Conservation (phyloP, 345 rosid genomes). For the Salix caprea region DNA sequence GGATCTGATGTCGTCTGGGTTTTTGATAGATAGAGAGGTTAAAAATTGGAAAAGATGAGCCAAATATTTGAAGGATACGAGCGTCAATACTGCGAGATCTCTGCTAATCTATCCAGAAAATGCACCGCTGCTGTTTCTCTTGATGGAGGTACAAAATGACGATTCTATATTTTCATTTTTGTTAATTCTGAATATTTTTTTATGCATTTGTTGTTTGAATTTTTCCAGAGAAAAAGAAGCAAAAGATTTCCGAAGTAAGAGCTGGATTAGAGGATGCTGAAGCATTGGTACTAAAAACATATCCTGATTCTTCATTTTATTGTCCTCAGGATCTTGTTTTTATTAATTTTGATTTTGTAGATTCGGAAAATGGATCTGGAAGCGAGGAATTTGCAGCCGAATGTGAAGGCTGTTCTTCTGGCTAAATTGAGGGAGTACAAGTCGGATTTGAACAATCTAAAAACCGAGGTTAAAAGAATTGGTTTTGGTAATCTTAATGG, state of each 20-base stretch:
- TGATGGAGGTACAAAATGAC: conserved; percentile 17
- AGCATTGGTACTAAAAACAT: conserved; percentile 14
- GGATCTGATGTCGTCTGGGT: background rate
- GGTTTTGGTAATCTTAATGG: conserved; percentile 19
- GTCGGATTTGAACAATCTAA: conserved; percentile 33
- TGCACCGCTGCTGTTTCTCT: conserved; percentile 22
- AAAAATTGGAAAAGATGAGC: conserved; percentile 15
- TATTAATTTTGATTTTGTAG: conserved; percentile 3
- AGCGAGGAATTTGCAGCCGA: conserved; percentile 33
- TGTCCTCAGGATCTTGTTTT: background rate
- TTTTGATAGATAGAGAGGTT: background rate
- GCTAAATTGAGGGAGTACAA: conserved; percentile 34
- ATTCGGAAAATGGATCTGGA: conserved; percentile 34
- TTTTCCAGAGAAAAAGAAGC: conserved; percentile 31
- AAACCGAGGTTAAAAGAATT: conserved; percentile 24
- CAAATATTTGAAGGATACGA: conserved; percentile 29
- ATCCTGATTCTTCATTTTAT: background rate
- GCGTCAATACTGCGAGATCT: conserved; percentile 32
- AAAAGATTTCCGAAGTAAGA: conserved; percentile 23
- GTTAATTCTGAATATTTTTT: background rate
- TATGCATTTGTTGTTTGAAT: background rate
- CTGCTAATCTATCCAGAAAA: conserved; percentile 24
- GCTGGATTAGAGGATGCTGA: conserved; percentile 30
- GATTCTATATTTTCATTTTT: background rate
- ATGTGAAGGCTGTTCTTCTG: conserved; percentile 30